phyloP scores from a whole-genome alignment of 257 asterid genomes.

The Misopates orontium region DNA sequence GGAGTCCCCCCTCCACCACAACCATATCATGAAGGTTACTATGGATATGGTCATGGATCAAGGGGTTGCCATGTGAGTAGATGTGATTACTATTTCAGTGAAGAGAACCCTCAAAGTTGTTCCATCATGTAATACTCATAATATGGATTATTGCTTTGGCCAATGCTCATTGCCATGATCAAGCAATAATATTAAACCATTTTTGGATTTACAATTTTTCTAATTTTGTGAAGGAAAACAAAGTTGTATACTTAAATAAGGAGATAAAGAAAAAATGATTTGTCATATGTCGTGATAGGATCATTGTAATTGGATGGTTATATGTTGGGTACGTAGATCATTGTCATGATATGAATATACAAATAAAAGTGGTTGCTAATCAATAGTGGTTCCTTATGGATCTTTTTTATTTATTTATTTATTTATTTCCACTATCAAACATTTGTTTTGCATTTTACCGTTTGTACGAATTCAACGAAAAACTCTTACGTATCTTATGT shows the following conservation, averaged over 20 bases:
- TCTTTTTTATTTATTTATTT: neutral
- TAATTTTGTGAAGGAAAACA: neutral
- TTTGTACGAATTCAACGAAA: neutral
- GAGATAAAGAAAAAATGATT: slow-evolving; percentile 1
- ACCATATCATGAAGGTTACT: slow-evolving; percentile 36
- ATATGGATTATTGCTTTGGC: neutral
- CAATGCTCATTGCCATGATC: slow-evolving; percentile 1
- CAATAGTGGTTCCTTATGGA: slow-evolving; percentile 23
- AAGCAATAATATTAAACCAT: neutral
- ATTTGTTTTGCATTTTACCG: neutral
- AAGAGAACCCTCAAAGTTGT: slow-evolving; percentile 58
- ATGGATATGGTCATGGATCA: slow-evolving; percentile 21
- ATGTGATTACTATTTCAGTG: slow-evolving; percentile 48
- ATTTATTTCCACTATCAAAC: neutral
- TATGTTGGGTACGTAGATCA: neutral
- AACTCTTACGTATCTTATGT: no score
- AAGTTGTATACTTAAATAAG: neutral
- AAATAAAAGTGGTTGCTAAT: slow-evolving; percentile 31
- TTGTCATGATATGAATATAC: neutral
- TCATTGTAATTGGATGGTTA: slow-evolving; percentile 20
- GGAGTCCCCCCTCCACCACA: slow-evolving; percentile 48
- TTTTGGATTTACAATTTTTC: neutral
- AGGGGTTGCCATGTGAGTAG: slow-evolving; percentile 29
- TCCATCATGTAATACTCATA: slow-evolving; percentile 41
- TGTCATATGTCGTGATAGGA: slow-evolving; percentile 32